phyloP scores from a whole-genome alignment of 208 protist species.

The Giardia muris region DNA sequence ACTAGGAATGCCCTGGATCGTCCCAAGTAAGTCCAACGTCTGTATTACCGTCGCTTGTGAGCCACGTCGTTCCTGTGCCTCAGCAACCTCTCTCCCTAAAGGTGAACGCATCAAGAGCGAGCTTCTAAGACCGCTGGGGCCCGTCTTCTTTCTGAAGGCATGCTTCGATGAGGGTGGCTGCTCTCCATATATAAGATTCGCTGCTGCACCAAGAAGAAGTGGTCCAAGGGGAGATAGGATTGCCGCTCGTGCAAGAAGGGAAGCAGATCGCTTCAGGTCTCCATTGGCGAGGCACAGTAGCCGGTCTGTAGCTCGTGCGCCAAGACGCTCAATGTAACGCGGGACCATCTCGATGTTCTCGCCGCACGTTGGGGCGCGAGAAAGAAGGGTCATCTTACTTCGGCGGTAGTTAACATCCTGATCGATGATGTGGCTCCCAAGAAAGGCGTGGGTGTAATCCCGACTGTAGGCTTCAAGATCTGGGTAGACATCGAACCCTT shows the following conservation, averaged over 20 bases:
- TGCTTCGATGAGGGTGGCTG: too few relatives aligned
- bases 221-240: slow-evolving; percentile 4
- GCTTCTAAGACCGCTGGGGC: not conserved
- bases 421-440: not conserved
- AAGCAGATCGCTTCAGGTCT: too few relatives aligned
- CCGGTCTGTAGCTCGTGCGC: too few relatives aligned
- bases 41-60: not conserved
- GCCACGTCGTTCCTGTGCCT: not conserved
- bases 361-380: too few relatives aligned
- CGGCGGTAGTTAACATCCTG: too few relatives aligned
- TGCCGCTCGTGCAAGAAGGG: too few relatives aligned
- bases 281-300: too few relatives aligned
- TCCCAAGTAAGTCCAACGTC: not conserved
- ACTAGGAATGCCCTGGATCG: not conserved
- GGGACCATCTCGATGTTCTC: too few relatives aligned
- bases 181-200: too few relatives aligned
- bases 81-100: not conserved
- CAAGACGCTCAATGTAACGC: too few relatives aligned
- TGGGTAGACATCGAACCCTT: not conserved
- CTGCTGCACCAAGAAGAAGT: not conserved
- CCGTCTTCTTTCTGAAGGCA: too few relatives aligned
- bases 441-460: not conserved
- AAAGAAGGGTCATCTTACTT: too few relatives aligned
- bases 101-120: not conserved
- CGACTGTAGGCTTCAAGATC: not conserved